phyloP scores from a whole-genome alignment of 768 basidiomycete genomes.

The Podaxis sp. region DNA sequence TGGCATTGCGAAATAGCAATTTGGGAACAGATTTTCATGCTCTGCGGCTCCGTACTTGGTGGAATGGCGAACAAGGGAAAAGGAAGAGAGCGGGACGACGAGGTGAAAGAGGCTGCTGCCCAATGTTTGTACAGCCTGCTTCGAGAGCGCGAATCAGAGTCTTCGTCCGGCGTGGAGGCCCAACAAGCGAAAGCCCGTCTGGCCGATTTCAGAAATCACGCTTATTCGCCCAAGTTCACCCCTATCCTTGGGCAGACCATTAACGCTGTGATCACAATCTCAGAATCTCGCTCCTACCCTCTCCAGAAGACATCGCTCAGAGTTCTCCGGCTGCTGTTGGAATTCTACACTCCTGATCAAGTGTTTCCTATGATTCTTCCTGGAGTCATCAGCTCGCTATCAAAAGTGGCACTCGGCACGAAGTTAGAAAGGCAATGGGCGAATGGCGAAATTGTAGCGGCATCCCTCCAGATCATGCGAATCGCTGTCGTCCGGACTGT shows the following conservation, averaged over 20 bases:
- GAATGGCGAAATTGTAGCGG: slow-evolving; percentile 64
- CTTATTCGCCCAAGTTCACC: slow-evolving; percentile 50
- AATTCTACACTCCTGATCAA: slow-evolving; percentile 51
- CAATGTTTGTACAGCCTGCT: slow-evolving; percentile 65
- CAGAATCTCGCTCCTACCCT: slow-evolving; percentile 53
- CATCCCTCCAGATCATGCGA: slow-evolving; percentile 57
- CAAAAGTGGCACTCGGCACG: slow-evolving; percentile 62
- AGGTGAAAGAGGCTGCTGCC: slow-evolving; percentile 76
- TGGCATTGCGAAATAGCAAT: slow-evolving; percentile 68
- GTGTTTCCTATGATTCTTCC: slow-evolving; percentile 72
- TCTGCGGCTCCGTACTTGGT: slow-evolving; percentile 64
- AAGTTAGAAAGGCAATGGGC: slow-evolving; percentile 63
- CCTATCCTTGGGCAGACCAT: slow-evolving; percentile 85
- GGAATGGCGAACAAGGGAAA: slow-evolving; percentile 69
- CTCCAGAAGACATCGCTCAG: slow-evolving; percentile 67
- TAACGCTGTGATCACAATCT: slow-evolving; percentile 61
- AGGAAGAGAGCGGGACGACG: slow-evolving; percentile 69
- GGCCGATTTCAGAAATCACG: slow-evolving; percentile 39
- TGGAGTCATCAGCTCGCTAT: slow-evolving; percentile 77
- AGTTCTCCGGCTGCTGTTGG: slow-evolving; percentile 53
- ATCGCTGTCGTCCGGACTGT: slow-evolving; percentile 53
- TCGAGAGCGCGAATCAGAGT: slow-evolving; percentile 35
- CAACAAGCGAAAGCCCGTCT: slow-evolving; percentile 34
- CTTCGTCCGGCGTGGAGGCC: slow-evolving; percentile 12
- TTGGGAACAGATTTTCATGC: slow-evolving; percentile 87